phyloP scores from a whole-genome alignment of 192 early-diverging fungal genomes.

The Coemansia sp. region DNA sequence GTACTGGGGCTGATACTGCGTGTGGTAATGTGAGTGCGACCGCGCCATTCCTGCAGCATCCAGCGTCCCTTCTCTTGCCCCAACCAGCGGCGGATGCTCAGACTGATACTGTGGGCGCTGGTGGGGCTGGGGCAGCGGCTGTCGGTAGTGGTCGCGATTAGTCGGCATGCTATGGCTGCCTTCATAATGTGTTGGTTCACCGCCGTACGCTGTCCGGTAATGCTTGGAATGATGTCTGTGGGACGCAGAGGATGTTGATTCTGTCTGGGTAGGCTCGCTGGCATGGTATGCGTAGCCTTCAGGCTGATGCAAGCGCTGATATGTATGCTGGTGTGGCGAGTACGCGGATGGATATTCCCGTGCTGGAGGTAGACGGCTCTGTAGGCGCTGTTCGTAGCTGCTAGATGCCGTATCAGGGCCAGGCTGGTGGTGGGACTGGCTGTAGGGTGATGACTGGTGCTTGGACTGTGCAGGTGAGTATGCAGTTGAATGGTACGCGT shows the following conservation, averaged over 20 bases:
- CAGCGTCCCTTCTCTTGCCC: background rate
- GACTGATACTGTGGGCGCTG: background rate
- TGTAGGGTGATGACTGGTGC: conserved; percentile 9
- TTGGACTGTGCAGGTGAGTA: conserved; percentile 14
- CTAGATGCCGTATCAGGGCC: background rate
- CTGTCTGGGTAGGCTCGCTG: background rate
- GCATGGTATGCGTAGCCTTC: background rate
- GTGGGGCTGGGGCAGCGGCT: conserved; percentile 11
- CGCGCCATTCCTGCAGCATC: background rate
- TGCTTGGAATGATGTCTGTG: background rate
- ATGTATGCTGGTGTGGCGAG: background rate
- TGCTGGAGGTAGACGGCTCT: background rate
- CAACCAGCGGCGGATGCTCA: background rate
- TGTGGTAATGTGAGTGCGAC: background rate
- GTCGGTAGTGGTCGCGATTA: conserved; percentile 1
- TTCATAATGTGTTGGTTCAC: background rate
- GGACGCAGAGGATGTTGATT: background rate
- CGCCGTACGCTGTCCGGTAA: conserved; percentile 1
- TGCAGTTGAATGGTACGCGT: conserved; percentile 6
- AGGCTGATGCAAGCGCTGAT: background rate
- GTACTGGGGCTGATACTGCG: background rate
- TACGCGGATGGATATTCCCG: background rate
- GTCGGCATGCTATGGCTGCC: background rate
- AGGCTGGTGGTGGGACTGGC: conserved; percentile 1
- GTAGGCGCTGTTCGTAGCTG: background rate